Evolutionary conservation across 192 early-diverging fungal genomes (phyloP).

Genomic region (Gaertneriomyces semiglobifer): DNA sequence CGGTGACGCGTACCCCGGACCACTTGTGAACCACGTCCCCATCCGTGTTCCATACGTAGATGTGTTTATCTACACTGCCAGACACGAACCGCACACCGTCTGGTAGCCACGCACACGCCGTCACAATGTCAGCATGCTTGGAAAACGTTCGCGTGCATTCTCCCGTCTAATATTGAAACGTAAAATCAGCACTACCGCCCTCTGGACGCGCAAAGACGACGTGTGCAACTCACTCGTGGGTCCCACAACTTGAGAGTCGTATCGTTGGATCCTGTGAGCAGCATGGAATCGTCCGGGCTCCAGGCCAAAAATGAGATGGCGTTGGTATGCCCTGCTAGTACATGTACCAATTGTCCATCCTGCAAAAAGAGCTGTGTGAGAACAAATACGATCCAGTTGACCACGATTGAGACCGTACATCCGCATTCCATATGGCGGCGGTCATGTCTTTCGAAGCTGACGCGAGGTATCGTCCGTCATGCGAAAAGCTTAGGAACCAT

Average conservation of each 20-base stretch:
- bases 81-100: slow-evolving; percentile 80
- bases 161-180: slow-evolving; percentile 51
- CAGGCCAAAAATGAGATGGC: slow-evolving; percentile 83
- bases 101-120: slow-evolving; percentile 86
- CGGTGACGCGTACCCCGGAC: slow-evolving; percentile 57
- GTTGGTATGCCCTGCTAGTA: slow-evolving; percentile 58
- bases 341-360: slow-evolving; percentile 55
- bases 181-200: background rate
- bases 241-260: slow-evolving; percentile 79
- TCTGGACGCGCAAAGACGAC: background rate
- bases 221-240: slow-evolving; percentile 35
- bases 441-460: slow-evolving; percentile 88
- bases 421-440: slow-evolving; percentile 83
- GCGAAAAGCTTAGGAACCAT: slow-evolving; percentile 92
- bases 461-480: slow-evolving; percentile 80
- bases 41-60: slow-evolving; percentile 66
- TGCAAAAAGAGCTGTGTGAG: slow-evolving; percentile 22
- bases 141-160: slow-evolving; percentile 53
- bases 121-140: slow-evolving; percentile 73
- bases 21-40: slow-evolving; percentile 63
- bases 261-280: slow-evolving; percentile 82
- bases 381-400: slow-evolving; percentile 3
- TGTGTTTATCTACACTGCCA: slow-evolving; percentile 73
- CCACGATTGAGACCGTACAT: slow-evolving; percentile 39
- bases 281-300: slow-evolving; percentile 76